These are phyloP conservation scores for Magnaporthales sp. DNA, from an alignment of 2,329 filamentous ascomycete genomes.

Conservation along the genomic window DNA sequence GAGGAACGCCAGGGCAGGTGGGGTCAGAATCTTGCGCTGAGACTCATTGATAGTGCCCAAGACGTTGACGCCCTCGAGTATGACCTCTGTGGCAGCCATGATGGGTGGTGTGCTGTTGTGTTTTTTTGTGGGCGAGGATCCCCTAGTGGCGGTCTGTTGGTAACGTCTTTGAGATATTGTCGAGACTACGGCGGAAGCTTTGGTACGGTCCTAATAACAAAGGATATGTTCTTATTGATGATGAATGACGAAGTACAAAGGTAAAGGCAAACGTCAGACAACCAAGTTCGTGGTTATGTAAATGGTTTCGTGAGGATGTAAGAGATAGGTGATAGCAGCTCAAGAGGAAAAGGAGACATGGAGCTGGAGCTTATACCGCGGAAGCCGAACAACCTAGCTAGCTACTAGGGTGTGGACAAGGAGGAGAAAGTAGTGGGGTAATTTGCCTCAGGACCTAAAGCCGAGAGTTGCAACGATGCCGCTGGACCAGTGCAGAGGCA, in stretches of 20 bases:
- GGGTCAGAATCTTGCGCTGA: slow-evolving; percentile 85
- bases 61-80: slow-evolving; percentile 83
- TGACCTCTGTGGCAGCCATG: slow-evolving; percentile 64
- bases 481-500: background rate
- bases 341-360: slow-evolving; percentile 4
- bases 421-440: background rate
- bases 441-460: background rate
- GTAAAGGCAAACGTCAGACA: background rate
- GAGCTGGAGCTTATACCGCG: background rate
- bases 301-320: background rate
- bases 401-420: background rate
- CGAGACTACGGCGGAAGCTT: background rate
- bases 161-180: background rate
- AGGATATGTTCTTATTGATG: background rate
- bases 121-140: background rate
- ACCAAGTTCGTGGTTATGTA: background rate
- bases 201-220: background rate
- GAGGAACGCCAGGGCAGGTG: slow-evolving; percentile 83
- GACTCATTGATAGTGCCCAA: slow-evolving; percentile 69
- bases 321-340: background rate
- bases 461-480: background rate
- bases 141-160: background rate
- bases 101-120: slow-evolving; percentile 14
- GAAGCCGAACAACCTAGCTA: background rate
- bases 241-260: background rate